Percentiles rank a stretch among this genome's conserved stretches.
Evolutionary conservation across 2,329 filamentous ascomycete genomes (phyloP).

Genomic region (Stromatinia cepivora): DNA sequence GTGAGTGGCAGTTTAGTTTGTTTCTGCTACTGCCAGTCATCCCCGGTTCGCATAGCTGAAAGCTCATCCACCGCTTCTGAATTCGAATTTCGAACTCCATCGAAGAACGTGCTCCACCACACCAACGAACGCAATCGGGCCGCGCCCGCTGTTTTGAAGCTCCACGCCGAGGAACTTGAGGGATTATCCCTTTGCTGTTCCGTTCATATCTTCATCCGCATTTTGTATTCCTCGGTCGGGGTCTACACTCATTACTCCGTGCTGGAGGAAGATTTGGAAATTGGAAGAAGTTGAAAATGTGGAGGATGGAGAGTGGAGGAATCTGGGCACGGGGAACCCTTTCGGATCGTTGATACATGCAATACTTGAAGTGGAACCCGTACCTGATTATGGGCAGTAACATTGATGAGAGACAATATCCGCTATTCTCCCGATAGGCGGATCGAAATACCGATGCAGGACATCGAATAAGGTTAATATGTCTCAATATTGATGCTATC

Average conservation of each 20-base stretch:
- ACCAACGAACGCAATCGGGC: conserved; percentile 7
- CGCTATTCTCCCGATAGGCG: background rate
- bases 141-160: background rate
- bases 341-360: background rate
- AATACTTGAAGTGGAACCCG: background rate
- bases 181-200: background rate
- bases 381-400: background rate
- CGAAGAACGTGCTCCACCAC: conserved; percentile 15
- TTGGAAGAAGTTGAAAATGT: conserved; percentile 4
- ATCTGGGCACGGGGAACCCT: conserved; percentile 11
- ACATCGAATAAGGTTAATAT: conserved; percentile 6
- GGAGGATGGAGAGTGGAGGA: conserved; percentile 19
- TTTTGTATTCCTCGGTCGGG: conserved; percentile 3
- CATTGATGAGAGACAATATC: background rate
- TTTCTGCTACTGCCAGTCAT: background rate
- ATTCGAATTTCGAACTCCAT: background rate
- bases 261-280: background rate
- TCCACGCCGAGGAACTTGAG: conserved; percentile 14
- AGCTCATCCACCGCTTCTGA: conserved; percentile 8
- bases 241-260: conserved; percentile 6
- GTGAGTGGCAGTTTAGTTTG: background rate
- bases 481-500: conserved; percentile 9
- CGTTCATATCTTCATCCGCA: conserved; percentile 10
- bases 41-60: too few relatives aligned
- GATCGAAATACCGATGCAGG: background rate